Base-by-base conservation (phyloP, 306 rosid genomes). In the Herpetospermum pedunculosum region DNA sequence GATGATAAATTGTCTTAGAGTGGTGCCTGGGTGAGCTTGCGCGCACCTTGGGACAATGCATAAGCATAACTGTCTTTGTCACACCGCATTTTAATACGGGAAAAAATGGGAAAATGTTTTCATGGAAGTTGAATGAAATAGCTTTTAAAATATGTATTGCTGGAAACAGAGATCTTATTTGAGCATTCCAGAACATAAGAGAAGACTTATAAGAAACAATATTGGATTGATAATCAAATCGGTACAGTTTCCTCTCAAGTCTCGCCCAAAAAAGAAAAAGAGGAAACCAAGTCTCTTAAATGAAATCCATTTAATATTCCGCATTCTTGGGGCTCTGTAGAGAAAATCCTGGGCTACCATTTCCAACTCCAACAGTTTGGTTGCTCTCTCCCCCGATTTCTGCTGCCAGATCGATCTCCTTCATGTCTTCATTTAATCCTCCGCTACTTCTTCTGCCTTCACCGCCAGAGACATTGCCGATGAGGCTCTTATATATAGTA, bases 401-500 rank as follows among this genome's bases (percentile, higher is more conserved):
- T 10, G 62, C 75, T 6, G 86, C 80, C 72, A 76, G 32, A 76
- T 64, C 75, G 62, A 70, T 79, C 70, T 25, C 80, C 77, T 84
- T 75, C 3, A 15, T 48, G 34, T 75, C 83, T 72, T 44, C 84
- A 12, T 54, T 77, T 76, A 78, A 67, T 12, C 83, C 77, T n/a
- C n/a, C n/a, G n/a, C n/a, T n/a, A 73, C 58, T 68, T 63, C 80
- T 32, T 40, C 74, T n/a, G 28, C 52, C 78, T 82, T 76, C 80
- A 59, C 69, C 81, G 67, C 53, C 72, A 43, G 92, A 59, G 72
- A 69, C 87, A 50, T 88, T 84, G 43, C 87, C 93, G 25, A 89
- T 30, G 74, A 94, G 70, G 84, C 88, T 89, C 85, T 94, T 94
- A 75, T 91, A 94, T 83, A 91, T 88, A 8, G 92, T 79, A 58